These are phyloP conservation scores for Talaromyces wortmannii DNA, from an alignment of 495 filamentous ascomycete genomes.

Conservation along the genomic window DNA sequence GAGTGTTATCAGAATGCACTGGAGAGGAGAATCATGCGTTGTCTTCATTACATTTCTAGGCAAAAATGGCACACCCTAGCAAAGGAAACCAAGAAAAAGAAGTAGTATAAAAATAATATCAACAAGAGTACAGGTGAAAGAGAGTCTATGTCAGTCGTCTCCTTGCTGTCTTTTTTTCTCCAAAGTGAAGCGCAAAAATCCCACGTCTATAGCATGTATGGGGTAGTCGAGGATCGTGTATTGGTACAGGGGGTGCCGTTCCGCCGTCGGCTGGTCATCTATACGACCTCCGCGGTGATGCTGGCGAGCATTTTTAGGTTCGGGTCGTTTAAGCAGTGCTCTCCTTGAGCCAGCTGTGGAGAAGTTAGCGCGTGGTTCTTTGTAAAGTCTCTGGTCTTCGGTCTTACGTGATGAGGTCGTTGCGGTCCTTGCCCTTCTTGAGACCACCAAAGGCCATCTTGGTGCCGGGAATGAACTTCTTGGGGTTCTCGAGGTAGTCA, in stretches of 20 bases:
- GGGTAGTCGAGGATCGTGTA: conserved; percentile 1
- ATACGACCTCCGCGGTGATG: conserved; percentile 1
- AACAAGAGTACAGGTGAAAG: neutral
- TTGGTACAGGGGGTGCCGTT: conserved; percentile 4
- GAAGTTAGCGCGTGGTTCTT: neutral
- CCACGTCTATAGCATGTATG: conserved; percentile 2
- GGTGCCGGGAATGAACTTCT: conserved; percentile 97
- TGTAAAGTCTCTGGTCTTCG: neutral
- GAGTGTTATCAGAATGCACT: neutral
- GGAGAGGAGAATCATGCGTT: conserved; percentile 4
- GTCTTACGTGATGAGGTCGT: conserved; percentile 94
- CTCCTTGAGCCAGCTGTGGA: conserved; percentile 58
- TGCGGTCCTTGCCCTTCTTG: conserved; percentile 99
- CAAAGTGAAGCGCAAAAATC: neutral
- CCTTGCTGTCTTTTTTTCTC: neutral
- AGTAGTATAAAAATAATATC: neutral
- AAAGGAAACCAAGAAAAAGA: neutral
- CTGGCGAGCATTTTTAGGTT: neutral
- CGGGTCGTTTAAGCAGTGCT: conserved; percentile 45
- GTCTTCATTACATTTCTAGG: neutral
- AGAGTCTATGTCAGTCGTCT: conserved; percentile 1
- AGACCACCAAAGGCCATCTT: conserved; percentile 99
- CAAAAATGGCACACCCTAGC: neutral
- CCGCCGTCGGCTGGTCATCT: neutral
- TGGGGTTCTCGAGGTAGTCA: conserved; percentile 85